These are phyloP conservation scores for Pleurotus tuber-regium DNA, from an alignment of 768 basidiomycete species.

Conservation along the genomic window DNA sequence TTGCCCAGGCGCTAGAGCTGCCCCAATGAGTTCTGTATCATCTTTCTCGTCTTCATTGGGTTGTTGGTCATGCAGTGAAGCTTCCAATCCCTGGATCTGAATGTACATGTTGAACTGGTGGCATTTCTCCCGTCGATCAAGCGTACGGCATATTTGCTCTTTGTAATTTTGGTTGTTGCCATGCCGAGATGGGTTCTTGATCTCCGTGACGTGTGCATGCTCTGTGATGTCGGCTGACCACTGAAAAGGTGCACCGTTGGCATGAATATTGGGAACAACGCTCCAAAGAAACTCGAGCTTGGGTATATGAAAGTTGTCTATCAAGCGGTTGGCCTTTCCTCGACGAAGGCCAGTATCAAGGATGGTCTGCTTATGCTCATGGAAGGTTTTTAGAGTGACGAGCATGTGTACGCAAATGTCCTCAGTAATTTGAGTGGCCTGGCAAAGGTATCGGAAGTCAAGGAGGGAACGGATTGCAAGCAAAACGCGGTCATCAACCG, in stretches of 20 bases:
- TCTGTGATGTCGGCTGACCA: slow-evolving; percentile 23
- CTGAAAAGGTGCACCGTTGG: slow-evolving; percentile 20
- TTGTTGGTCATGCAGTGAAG: not conserved
- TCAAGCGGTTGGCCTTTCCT: slow-evolving; percentile 13
- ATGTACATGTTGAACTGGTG: slow-evolving; percentile 15
- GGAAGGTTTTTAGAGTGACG: slow-evolving; percentile 20
- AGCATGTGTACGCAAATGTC: slow-evolving; percentile 12
- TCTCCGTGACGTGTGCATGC: slow-evolving; percentile 17
- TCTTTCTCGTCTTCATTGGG: not conserved
- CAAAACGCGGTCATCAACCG: slow-evolving; percentile 10
- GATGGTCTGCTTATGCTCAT: slow-evolving; percentile 23
- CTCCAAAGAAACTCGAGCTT: slow-evolving; percentile 29
- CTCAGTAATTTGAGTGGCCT: slow-evolving; percentile 4
- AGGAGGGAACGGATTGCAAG: slow-evolving; percentile 11
- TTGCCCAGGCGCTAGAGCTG: not conserved
- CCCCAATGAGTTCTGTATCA: not conserved
- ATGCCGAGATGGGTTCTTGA: slow-evolving; percentile 17
- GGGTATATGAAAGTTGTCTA: slow-evolving; percentile 27
- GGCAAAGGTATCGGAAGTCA: slow-evolving; percentile 13
- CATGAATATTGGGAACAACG: slow-evolving; percentile 14
- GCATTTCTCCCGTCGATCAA: slow-evolving; percentile 18
- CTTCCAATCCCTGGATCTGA: not conserved
- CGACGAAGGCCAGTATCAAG: slow-evolving; percentile 13
- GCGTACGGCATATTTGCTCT: slow-evolving; percentile 18
- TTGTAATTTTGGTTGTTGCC: slow-evolving; percentile 20